Base-by-base conservation (phyloP, 441 rosid species). In the Gossypium trilobum region DNA sequence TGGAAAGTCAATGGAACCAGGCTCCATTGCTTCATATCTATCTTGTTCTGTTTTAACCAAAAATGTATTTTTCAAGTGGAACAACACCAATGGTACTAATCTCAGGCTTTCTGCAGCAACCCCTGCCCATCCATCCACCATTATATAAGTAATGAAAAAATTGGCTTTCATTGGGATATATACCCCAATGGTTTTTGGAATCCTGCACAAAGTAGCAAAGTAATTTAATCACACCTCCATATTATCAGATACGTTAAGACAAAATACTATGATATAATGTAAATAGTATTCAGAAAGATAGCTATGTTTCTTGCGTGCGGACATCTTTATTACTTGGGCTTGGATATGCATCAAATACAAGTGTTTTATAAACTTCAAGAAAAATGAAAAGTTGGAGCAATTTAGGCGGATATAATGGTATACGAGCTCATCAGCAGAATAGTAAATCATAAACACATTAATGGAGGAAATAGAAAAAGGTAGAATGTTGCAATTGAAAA, bases 41-140 rank as follows among this genome's bases (percentile, higher is more conserved):
- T 88, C 91, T 69, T 83, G 82, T 58, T 85, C 91, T 62, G 89
- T 88, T 85, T 84, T 88, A 56, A 87, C 93, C 71, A 88, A 74
- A 71, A 88, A 85, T 44, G 83, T 73, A 70, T 87, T 88, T 82
- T 84, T 87, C 82, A 88, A 16, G 75, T 88, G 89, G 84, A 79
- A 88, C 10, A 84, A 13, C 36, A 85, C 59, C 52, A 88, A 46
- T 0, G 93, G 93, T 27, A 81, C 81, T 71, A 88, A 64, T 78
- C 91, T 82, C 58, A 88, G 86, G 71, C 83, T 73, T 77, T 88
- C 93, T 56, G 86, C 93, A 8, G 93, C 93, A 64, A 87, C 66
- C 58, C 85, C 91, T 29, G 93, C 84, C 93, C 93, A 88, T 27
- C 93, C 93, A 77, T 88, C 93, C 16, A 87, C 88, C 93, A 87